Base-by-base conservation (phyloP, 148 eudicot species). In the Amaranthus cruentus region DNA sequence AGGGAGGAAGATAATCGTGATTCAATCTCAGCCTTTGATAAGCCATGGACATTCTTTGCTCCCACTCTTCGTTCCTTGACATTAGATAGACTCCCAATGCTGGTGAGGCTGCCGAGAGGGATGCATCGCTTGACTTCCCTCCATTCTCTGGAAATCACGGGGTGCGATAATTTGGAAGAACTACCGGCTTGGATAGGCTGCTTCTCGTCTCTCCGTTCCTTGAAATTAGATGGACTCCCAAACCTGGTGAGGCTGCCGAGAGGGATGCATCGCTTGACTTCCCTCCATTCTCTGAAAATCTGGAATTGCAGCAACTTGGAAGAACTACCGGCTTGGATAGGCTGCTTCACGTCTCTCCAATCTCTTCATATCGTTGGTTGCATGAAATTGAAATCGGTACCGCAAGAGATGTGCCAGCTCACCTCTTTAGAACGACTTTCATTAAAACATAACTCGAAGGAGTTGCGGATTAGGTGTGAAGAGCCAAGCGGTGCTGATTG, bases 31-130 rank as follows among this genome's bases (percentile, higher is more conserved):
- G 2, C 38, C 38, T 28, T 28, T 0, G 2, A 28, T 28, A 28
- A 0, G 64, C 55, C 63, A 6, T 65, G 71, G 62, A 65, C 10
- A 10, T 63, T 50, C 12, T 55, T 47, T 55, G 18, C 60, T 43
- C 49, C 6, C 13, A 14, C 4, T 3, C 69, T 65, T 9, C 7
- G 15, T 47, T 2, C 1, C 15, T 65, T 65, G 69, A n/a, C 4
- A 0, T 65, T 65, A 6, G 0, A 1, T 0, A 5, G 1, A 3
- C 68, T 76, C 2, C 78, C 68, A n/a, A 70, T 52, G 44, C 7
- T 76, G 38, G 73, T 58, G 11, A 51, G 53, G 53, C 73, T 76
- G 21, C 73, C 78, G 3, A 53, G n/a, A 28, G 78, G 78, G 4
- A 59, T 76, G 57, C 52, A 59, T 8, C 55, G 61, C 72, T 68